A percentile compares a stretch with the other conserved stretches of the same genome.
These are phyloP conservation scores for Scutellaria barbata DNA, from an alignment of 257 asterid species.

Conservation along the genomic window DNA sequence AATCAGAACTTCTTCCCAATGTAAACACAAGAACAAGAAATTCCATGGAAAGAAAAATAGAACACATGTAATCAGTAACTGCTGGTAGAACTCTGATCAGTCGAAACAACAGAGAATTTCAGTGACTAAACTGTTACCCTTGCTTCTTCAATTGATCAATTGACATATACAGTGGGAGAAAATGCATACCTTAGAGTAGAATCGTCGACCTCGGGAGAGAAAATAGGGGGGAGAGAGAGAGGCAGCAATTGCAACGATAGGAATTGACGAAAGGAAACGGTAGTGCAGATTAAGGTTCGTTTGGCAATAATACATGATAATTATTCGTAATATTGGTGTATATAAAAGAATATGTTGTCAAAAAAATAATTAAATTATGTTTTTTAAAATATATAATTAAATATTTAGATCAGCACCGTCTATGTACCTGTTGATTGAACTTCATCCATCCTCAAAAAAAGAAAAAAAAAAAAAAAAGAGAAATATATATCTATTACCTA, in stretches of 20 bases:
- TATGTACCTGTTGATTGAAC: too few species aligned
- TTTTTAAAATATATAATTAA: too few species aligned
- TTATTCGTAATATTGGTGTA: too few species aligned
- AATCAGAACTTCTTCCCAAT: not conserved
- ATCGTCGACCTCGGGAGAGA: not conserved
- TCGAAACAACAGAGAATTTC: not conserved
- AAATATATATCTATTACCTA: too few species aligned
- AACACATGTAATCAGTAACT: not conserved
- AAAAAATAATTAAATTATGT: too few species aligned
- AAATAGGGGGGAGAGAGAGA: not conserved
- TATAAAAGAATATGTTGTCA: too few species aligned
- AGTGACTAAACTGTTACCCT: not conserved
- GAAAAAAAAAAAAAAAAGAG: too few species aligned
- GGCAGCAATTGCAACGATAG: not conserved
- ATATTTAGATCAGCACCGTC: too few species aligned
- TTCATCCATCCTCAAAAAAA: too few species aligned
- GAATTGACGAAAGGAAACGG: not conserved
- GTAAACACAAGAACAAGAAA: not conserved
- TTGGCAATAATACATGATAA: not conserved
- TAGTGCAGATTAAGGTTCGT: not conserved
- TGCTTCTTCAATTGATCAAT: not conserved
- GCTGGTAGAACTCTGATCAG: conserved; percentile 16
- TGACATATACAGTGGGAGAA: not conserved
- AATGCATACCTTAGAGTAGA: not conserved
- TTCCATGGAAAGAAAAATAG: not conserved